phyloP scores from a whole-genome alignment of 352 stramenopile genomes.

The Pythium chondricola region DNA sequence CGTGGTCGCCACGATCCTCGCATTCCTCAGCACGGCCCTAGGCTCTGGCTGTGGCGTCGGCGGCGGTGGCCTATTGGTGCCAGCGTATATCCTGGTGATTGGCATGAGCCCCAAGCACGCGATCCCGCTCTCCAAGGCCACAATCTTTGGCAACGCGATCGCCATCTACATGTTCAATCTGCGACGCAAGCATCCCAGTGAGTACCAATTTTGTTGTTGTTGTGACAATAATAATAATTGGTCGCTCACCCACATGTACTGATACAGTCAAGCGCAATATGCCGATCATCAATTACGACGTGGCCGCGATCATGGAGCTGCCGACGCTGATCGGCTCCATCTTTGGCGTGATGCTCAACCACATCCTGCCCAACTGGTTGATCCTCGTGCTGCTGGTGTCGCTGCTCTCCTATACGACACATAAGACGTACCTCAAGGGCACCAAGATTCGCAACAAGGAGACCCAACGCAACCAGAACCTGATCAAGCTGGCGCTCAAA shows the following conservation, averaged over 20 bases:
- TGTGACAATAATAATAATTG: neutral
- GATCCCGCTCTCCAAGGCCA: slow-evolving; percentile 96
- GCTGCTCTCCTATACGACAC: slow-evolving; percentile 71
- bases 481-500: slow-evolving; percentile 50
- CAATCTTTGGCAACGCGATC: slow-evolving; percentile 94
- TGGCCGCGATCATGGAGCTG: slow-evolving; percentile 99
- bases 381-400: slow-evolving; percentile 71
- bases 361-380: slow-evolving; percentile 78
- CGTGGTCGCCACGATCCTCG: slow-evolving; percentile 54
- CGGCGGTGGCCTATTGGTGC: slow-evolving; percentile 94
- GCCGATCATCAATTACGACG: slow-evolving; percentile 96
- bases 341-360: slow-evolving; percentile 82
- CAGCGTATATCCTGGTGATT: slow-evolving; percentile 96
- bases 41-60: slow-evolving; percentile 90
- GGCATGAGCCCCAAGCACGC: slow-evolving; percentile 92
- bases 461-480: slow-evolving; percentile 26
- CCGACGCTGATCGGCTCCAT: slow-evolving; percentile 77
- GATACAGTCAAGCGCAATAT: slow-evolving; percentile 65
- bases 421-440: slow-evolving; percentile 68
- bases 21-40: slow-evolving; percentile 82
- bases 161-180: slow-evolving; percentile 94
- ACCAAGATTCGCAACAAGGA: slow-evolving; percentile 64
- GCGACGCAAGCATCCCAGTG: slow-evolving; percentile 88
- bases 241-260: neutral
- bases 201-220: slow-evolving; percentile 16